Conservation (phyloP, 2,329 filamentous ascomycete genomes). For the Aphanocladium album region DNA sequence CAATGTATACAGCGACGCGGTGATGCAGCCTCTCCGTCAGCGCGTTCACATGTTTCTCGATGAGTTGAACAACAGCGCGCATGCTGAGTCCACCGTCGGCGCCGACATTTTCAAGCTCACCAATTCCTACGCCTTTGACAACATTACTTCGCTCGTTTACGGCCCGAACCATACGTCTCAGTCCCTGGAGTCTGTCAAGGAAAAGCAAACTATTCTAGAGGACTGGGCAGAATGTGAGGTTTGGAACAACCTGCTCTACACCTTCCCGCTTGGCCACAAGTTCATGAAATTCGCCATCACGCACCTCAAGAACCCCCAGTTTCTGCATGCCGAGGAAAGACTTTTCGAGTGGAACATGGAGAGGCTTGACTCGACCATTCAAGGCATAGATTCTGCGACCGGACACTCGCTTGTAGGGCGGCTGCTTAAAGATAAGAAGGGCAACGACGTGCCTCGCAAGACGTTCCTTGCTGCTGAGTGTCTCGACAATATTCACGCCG, state of each 20-base stretch:
- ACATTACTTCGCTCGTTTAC: neutral
- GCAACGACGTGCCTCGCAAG: neutral
- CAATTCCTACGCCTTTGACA: slow-evolving; percentile 3
- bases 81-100: neutral
- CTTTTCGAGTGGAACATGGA: slow-evolving; percentile 3
- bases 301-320: neutral
- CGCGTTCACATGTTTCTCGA: neutral
- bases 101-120: slow-evolving; percentile 3
- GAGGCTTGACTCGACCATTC: neutral
- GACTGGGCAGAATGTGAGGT: slow-evolving; percentile 7
- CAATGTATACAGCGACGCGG: neutral
- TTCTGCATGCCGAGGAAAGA: neutral
- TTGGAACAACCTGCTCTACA: slow-evolving; percentile 5
- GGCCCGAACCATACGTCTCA: neutral
- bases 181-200: neutral
- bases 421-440: neutral
- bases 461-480: neutral
- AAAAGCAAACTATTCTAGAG: neutral
- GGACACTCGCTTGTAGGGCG: neutral
- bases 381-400: neutral
- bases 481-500: slow-evolving; percentile 6
- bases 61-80: neutral
- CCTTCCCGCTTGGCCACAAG: neutral
- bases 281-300: neutral
- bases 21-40: neutral